Percentiles rank a stretch among this genome's conserved stretches.
phyloP scores from a whole-genome alignment of 2,329 filamentous ascomycete genomes.

The Talaromyces marneffei region DNA sequence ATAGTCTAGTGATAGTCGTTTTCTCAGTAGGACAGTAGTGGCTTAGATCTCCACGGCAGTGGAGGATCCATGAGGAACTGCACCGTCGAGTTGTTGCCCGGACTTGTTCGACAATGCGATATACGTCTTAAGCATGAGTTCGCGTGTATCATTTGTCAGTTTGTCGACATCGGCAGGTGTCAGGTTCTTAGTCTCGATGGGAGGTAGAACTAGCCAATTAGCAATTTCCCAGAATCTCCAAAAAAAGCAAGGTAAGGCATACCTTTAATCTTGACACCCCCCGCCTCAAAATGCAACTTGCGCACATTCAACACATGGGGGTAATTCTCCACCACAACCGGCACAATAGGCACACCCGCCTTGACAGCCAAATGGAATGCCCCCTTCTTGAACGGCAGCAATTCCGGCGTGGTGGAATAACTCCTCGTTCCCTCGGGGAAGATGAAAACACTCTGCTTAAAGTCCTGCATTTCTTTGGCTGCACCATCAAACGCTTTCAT shows the following conservation, averaged over 20 bases:
- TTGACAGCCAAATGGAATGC: constrained; percentile 95
- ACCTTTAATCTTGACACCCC: constrained; percentile 71
- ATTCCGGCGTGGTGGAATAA: constrained; percentile 71
- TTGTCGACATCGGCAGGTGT: constrained; percentile 71
- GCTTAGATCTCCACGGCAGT: constrained; percentile 33
- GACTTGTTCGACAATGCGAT: constrained; percentile 36
- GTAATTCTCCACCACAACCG: constrained; percentile 75
- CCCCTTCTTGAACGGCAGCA: constrained; percentile 98
- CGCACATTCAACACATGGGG: constrained; percentile 64
- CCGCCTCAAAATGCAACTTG: constrained; percentile 59
- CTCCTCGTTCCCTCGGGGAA: constrained; percentile 80
- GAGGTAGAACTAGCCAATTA: constrained; percentile 59
- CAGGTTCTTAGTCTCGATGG: constrained; percentile 69
- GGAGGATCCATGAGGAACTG: constrained; percentile 23
- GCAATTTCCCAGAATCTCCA: constrained; percentile 2
- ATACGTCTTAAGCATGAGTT: constrained; percentile 65
- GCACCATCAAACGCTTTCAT: constrained; percentile 80
- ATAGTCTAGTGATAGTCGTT: neutral
- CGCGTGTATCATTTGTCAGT: constrained; percentile 61
- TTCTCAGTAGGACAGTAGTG: neutral
- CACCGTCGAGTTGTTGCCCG: constrained; percentile 17
- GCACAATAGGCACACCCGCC: constrained; percentile 87
- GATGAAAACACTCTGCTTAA: constrained; percentile 56
- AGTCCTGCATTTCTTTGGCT: constrained; percentile 67
- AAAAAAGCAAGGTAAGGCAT: constrained; percentile 21